A percentile compares a stretch with the other conserved stretches of the same genome.
Conservation (phyloP, 1,284 basidiomycete species). For the Neolentinus lepideus region DNA sequence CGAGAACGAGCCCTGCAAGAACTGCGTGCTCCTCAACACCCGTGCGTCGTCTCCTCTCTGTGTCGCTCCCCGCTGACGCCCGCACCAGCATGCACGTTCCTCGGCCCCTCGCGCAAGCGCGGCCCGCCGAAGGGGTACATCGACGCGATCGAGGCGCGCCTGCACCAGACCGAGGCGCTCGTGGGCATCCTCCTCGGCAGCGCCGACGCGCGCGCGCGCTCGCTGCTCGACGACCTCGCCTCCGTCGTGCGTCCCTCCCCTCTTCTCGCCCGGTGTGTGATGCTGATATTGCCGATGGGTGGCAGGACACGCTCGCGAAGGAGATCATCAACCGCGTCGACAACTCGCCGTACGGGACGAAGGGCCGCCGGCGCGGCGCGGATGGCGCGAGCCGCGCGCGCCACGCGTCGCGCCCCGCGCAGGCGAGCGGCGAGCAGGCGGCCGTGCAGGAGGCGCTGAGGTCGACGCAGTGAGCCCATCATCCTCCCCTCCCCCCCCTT, state of each 20-base stretch:
- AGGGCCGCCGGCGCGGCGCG: constrained; percentile 42
- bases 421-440: constrained; percentile 11
- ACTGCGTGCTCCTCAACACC: constrained; percentile 63
- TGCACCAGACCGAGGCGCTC: constrained; percentile 83
- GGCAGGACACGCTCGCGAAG: constrained; percentile 60
- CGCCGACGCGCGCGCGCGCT: constrained; percentile 55
- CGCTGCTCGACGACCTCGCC: constrained; percentile 50
- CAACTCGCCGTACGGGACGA: constrained; percentile 66
- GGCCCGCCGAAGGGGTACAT: constrained; percentile 88
- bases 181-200: constrained; percentile 70
- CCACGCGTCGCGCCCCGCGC: constrained; percentile 14
- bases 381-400: not conserved
- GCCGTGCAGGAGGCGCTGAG: constrained; percentile 20
- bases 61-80: not conserved
- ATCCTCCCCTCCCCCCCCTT: constrained; percentile 19
- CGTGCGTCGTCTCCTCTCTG: constrained; percentile 33
- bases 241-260: constrained; percentile 24
- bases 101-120: constrained; percentile 76
- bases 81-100: constrained; percentile 74
- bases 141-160: constrained; percentile 81
- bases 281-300: constrained; percentile 2
- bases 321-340: constrained; percentile 75
- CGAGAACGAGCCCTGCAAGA: constrained; percentile 55
- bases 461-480: constrained; percentile 43
- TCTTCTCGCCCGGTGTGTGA: constrained; percentile 4